Percentiles rank a stretch among this genome's conserved stretches.
Evolutionary conservation across 768 basidiomycete species (phyloP).

Genomic region (Suillus spraguei): DNA sequence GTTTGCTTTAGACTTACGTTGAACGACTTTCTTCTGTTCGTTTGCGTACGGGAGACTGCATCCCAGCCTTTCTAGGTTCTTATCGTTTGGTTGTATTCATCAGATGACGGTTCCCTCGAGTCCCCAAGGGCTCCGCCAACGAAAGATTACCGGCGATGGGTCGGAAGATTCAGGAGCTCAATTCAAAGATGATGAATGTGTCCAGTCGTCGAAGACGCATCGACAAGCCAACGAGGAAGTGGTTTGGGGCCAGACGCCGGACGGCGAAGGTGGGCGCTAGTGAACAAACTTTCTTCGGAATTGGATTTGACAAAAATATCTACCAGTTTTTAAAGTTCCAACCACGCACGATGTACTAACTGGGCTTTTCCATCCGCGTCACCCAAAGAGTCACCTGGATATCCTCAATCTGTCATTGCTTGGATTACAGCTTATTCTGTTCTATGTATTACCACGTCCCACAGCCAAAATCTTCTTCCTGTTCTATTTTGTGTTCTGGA

Average conservation of each 20-base stretch:
- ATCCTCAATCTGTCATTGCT: constrained; percentile 81
- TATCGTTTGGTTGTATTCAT: constrained; percentile 3
- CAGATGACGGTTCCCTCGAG: constrained; percentile 30
- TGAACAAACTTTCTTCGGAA: constrained; percentile 8
- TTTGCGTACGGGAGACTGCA: background rate
- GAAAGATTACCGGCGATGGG: constrained; percentile 15
- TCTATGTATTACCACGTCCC: constrained; percentile 59
- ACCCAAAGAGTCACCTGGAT: constrained; percentile 89
- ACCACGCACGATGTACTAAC: constrained; percentile 92
- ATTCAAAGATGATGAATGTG: background rate
- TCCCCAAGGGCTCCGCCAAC: constrained; percentile 27
- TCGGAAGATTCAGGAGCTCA: background rate
- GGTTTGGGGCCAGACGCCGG: constrained; percentile 88
- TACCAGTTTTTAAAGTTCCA: constrained; percentile 86
- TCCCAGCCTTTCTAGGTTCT: background rate
- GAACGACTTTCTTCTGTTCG: background rate
- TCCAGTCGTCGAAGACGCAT: constrained; percentile 18
- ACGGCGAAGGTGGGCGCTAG: constrained; percentile 64
- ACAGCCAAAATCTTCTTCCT: constrained; percentile 73
- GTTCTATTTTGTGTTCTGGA: constrained; percentile 91
- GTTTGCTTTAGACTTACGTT: background rate
- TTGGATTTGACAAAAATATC: constrained; percentile 14
- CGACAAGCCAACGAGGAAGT: constrained; percentile 47
- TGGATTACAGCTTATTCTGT: constrained; percentile 76
- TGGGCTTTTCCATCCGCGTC: constrained; percentile 77